Evolutionary conservation across 176 grass and related monocot species (phyloP).

Genomic region (Aegilops umbellulata): DNA sequence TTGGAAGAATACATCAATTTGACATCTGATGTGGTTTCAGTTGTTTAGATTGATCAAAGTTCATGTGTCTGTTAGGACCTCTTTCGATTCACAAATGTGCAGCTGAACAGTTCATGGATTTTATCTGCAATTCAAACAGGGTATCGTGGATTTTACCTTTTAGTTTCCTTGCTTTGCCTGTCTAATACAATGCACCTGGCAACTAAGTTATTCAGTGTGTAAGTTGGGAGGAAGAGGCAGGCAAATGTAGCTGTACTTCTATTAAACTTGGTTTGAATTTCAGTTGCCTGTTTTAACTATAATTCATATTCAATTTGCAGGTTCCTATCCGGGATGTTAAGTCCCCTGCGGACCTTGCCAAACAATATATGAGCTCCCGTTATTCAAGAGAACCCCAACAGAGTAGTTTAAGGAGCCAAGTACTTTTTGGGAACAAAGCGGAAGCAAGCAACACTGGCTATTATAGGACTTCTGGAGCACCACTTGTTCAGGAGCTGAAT

Average conservation of each 20-base stretch:
- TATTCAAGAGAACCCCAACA: conserved; percentile 33
- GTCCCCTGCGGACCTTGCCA: conserved; percentile 62
- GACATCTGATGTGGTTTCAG: background rate
- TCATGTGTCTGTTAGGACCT: background rate
- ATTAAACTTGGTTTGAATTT: background rate
- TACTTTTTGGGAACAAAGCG: conserved; percentile 40
- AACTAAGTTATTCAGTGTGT: conserved; percentile 4
- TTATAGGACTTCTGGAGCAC: conserved; percentile 23
- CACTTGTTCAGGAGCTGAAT: conserved; percentile 30
- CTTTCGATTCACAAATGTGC: background rate
- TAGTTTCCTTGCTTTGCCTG: background rate
- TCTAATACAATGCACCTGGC: background rate
- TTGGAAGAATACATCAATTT: conserved; percentile 10
- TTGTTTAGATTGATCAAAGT: background rate
- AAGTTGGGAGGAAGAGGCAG: conserved; percentile 5
- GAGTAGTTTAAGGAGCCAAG: conserved; percentile 32
- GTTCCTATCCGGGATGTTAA: conserved; percentile 24
- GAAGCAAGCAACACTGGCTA: conserved; percentile 35
- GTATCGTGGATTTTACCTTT: background rate
- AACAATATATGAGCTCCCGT: conserved; percentile 62
- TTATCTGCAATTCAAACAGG: background rate
- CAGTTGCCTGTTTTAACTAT: background rate
- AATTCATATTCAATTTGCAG: conserved; percentile 30
- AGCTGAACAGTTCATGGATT: background rate
- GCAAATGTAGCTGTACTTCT: background rate